Percentiles rank a stretch among this genome's conserved stretches.
These are phyloP conservation scores for Nevesoporus exiguus DNA, from an alignment of 768 basidiomycete genomes.

Conservation along the genomic window DNA sequence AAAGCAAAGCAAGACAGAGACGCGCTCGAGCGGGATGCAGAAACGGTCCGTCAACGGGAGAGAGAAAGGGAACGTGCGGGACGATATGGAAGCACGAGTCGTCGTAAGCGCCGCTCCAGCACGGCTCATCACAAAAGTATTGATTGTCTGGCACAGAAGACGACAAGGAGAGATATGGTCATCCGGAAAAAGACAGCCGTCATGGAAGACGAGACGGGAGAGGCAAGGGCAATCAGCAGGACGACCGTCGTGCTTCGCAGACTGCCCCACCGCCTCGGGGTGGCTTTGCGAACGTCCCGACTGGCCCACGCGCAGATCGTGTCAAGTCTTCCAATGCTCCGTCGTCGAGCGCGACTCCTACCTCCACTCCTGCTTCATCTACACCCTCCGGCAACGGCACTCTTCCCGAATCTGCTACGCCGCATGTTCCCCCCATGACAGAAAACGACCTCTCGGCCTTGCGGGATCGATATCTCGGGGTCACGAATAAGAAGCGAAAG, in stretches of 20 bases:
- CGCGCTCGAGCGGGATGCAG: constrained; percentile 71
- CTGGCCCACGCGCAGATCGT: constrained; percentile 79
- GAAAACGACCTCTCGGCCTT: constrained; percentile 78
- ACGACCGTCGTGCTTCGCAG: constrained; percentile 35
- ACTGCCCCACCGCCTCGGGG: constrained; percentile 36
- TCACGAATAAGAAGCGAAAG: constrained; percentile 91
- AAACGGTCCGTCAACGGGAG: constrained; percentile 56
- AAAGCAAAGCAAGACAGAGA: constrained; percentile 58
- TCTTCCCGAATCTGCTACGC: constrained; percentile 37
- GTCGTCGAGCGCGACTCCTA: constrained; percentile 39
- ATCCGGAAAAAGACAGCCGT: constrained; percentile 48
- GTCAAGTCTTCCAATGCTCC: constrained; percentile 37
- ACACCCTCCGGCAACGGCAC: constrained; percentile 22
- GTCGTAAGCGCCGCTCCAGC: constrained; percentile 22
- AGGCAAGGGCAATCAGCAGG: constrained; percentile 36
- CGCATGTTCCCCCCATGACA: constrained; percentile 65
- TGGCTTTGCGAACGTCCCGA: constrained; percentile 70
- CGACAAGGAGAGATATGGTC: constrained; percentile 43
- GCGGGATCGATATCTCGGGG: constrained; percentile 91
- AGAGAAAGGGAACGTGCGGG: constrained; percentile 34
- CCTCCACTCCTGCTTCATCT: constrained; percentile 55
- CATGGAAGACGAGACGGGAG: constrained; percentile 40
- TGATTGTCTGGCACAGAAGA: constrained; percentile 40
- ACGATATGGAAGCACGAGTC: constrained; percentile 40
- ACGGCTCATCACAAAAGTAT: background rate